phyloP scores from a whole-genome alignment of 2,329 filamentous ascomycete genomes.

The Xylariaceae sp. region DNA sequence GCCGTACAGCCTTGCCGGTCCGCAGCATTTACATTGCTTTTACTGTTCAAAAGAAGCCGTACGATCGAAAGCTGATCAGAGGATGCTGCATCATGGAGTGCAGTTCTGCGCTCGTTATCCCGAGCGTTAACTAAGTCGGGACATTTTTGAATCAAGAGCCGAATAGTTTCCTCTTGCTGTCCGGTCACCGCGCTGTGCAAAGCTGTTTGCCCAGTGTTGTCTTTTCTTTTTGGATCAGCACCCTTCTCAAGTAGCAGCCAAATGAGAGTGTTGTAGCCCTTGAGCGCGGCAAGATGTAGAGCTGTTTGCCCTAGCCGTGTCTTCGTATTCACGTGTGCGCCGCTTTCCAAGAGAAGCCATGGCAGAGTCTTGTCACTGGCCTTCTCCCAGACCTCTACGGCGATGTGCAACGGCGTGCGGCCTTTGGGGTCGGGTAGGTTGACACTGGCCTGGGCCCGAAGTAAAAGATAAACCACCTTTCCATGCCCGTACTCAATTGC shows the following conservation, averaged over 20 bases:
- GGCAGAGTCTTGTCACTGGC: slow-evolving; percentile 5
- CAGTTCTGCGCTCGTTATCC: slow-evolving; percentile 7
- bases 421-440: slow-evolving; percentile 1
- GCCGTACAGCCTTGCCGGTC: slow-evolving; percentile 11
- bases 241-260: slow-evolving; percentile 20
- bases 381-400: slow-evolving; percentile 4
- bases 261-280: slow-evolving; percentile 1
- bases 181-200: slow-evolving; percentile 9
- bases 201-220: slow-evolving; percentile 10
- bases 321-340: slow-evolving; percentile 5
- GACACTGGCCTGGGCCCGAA: slow-evolving; percentile 10
- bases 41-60: not conserved
- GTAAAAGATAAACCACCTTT: slow-evolving; percentile 1
- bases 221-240: slow-evolving; percentile 6
- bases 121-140: not conserved
- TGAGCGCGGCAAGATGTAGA: slow-evolving; percentile 10
- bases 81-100: slow-evolving; percentile 16
- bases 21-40: not conserved
- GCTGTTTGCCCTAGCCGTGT: slow-evolving; percentile 8
- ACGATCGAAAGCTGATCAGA: slow-evolving; percentile 3
- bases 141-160: not conserved
- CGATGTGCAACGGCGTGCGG: slow-evolving; percentile 9
- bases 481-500: slow-evolving; percentile 14
- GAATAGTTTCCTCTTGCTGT: slow-evolving; percentile 5
- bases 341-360: slow-evolving; percentile 13